Evolutionary conservation across 306 rosid species (phyloP).

Genomic region (Gastrolobium bilobum): DNA sequence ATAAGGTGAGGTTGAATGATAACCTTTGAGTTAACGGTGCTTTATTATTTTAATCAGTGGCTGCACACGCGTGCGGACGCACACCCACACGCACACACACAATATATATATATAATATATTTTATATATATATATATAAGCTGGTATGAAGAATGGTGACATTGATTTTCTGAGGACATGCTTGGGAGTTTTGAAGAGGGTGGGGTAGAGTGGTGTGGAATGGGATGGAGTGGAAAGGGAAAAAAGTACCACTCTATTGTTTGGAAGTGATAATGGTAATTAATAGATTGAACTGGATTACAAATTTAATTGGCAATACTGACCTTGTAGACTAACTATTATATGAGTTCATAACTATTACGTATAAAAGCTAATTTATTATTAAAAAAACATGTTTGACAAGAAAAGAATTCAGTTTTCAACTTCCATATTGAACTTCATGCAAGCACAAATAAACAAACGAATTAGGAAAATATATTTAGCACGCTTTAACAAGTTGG

Average conservation of each 20-base stretch:
- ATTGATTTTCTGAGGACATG: neutral
- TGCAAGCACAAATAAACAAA: no score
- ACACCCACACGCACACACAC: no score
- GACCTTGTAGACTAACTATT: neutral
- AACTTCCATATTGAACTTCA: no score
- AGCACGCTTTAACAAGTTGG: no score
- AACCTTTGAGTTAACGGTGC: neutral
- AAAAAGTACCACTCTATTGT: no score
- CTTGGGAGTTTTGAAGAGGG: neutral
- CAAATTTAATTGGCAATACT: neutral
- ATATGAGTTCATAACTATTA: neutral
- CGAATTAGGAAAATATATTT: no score
- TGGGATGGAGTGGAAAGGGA: neutral
- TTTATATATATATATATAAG: neutral
- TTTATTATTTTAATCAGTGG: neutral
- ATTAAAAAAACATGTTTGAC: neutral
- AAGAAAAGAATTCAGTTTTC: no score
- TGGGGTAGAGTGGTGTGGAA: neutral
- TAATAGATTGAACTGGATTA: neutral
- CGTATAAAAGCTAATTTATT: neutral
- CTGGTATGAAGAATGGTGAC: slow-evolving; percentile 11
- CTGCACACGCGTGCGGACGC: no score
- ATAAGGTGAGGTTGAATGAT: slow-evolving; percentile 67
- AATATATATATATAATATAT: no score
- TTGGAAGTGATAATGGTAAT: no score